Base-by-base conservation (phyloP, 768 basidiomycete species). In the Pisolithus albus region DNA sequence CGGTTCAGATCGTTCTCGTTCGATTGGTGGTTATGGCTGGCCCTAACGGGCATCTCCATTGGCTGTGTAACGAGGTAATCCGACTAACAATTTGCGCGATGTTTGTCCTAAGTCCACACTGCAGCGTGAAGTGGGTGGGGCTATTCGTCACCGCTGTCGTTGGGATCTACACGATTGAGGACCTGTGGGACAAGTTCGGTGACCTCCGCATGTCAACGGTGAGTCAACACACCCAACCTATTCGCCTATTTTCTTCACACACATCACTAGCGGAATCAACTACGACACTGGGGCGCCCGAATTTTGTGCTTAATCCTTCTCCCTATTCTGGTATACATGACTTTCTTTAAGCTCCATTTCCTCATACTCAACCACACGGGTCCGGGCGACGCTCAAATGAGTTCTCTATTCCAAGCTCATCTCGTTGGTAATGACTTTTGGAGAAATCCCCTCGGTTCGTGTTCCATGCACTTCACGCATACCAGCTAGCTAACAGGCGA, bases 361-460 rank as follows among this genome's bases (percentile, higher is more conserved):
- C 65, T 97, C 66, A 79, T 99, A 56, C 75, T 99, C 47, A 94
- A 90, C 65, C 91, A 92, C 56, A 87, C 91, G 13, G 95, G 95
- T 37, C 91, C 96, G 19, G 96, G 95, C 15, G 95, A 99, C 64
- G 88, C 95, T 2, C 95, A 98, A 66, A 99, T 99, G 95, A 92
- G 88, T 65, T 96, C 92, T 7, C 76, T 98, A 18, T 99, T 99
- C 80, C 96, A 99, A 67, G 95, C 96, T 23, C 92, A 96, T 59
- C 79, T 99, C 2, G 77, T 81, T 32, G 96, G 96, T 15, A 99
- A 97, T 63, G 92, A 96, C 64, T 98, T 97, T 69, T 70, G 82
- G n/a, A 72, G 74, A 59, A 93, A 93, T 60, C 96, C 96, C 11
- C 81, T 96, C 2, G 88, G 89, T 89, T 52, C 13, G 79, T 61